Base-by-base conservation (phyloP, 2,329 filamentous ascomycete genomes). In the Xylaria sp. region DNA sequence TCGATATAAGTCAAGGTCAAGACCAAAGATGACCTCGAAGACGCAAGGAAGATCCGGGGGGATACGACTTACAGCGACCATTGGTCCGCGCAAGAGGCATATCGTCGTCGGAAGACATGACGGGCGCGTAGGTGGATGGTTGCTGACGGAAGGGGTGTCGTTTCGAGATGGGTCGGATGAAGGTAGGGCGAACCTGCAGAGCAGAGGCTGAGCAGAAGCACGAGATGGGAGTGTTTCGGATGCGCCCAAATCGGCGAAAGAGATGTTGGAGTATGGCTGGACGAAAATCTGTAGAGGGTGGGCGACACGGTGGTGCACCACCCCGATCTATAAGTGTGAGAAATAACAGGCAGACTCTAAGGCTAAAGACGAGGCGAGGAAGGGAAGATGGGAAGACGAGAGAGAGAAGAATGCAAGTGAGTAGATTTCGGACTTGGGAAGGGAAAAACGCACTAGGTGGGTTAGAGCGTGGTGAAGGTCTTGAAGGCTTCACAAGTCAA, bases 31-130 rank as follows among this genome's bases (percentile, higher is more conserved):
- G 3, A 37, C 30, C 19, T 42, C 30, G 16, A 34, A 2, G 16
- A 46, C 2, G 2, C 13, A 16, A 3, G 42, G 23, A 23, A 16
- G 19, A 52, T 30, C 6, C 19, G 34, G 47, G 37, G 57, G 54
- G 51, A 30, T 23, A 55, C 39, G 64, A 83, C 90, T 84, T 78
- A 93, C 90, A 77, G 69, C 84, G 80, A 61, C 86, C 86, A 76
- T 89, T 89, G 63, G 80, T 71, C 74, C 80, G 84, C 65, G 88
- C 83, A 68, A 96, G 83, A 75, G 92, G 92, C 78, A 83, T 83
- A 74, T 95, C 91, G 72, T 95, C 91, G 70, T 93, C 91, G 35
- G 91, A 82, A 71, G 76, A 76, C 81, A 84, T 85, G 63, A 66
- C 79, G 66, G 57, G 64, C 61, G 65, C 59, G 63, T 62, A 50